Evolutionary conservation across 192 early-diverging fungal genomes (phyloP), one percentile per base, ranked within the genome.

Genomic region (Coemansia sp.): DNA sequence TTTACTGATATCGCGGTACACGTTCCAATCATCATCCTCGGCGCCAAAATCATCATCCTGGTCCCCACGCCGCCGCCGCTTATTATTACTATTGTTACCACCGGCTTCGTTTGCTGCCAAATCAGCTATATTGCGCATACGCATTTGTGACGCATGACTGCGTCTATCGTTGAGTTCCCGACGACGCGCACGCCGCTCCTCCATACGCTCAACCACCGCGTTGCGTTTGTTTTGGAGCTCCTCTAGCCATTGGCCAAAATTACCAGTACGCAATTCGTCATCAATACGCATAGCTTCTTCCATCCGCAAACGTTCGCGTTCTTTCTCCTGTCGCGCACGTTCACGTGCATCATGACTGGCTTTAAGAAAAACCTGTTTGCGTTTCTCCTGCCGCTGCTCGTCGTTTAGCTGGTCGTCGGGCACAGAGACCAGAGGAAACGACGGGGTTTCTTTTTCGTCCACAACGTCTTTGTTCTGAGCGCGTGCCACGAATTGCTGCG

Each of bases 31-130:
- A 8, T 89, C 91, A 72, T 95, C 94, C 65, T 96, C 92, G 5
- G 90, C 90, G n/a, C 95, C 95, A 86, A 97, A 97, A 4, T 90
- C 93, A 64, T 97, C 95, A 75, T 95, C 94, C 28, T 76, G 68
- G 20, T 77, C 81, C 22, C 78, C 78, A 9, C 81, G 74, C 35
- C 81, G 70, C 20, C 85, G 85, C 7, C 85, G 78, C 67, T 76
- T 83, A 37, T 64, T 67, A 38, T 43, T 6, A 41, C 54, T 22
- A 22, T 6, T 56, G 54, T 8, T 54, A n/a, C 61, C 28, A 8
- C 43, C 36, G 5, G 71, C 36, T 15, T 85, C 78, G 22, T 85
- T 87, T 17, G 85, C 74, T 11, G 95, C 95, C 43, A 97, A 78
- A 43, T 88, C 89, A 8, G 95, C 94, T 65, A 97, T 93, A 34